Evolutionary conservation across 371 early-diverging fungal species (phyloP).

Genomic region (Circinella umbellata): DNA sequence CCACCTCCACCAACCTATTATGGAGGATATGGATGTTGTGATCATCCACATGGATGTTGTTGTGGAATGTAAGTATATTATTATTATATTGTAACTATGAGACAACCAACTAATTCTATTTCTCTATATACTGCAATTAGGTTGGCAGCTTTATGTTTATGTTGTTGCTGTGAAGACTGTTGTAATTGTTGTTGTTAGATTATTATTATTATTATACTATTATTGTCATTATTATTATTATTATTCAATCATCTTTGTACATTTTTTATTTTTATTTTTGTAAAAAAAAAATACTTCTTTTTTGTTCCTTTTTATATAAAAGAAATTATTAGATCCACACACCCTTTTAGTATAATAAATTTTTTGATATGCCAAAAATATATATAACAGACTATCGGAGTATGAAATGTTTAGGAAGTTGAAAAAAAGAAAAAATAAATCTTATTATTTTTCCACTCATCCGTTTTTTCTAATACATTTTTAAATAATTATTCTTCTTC

Average conservation of each 20-base stretch:
- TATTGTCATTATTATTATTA: neutral
- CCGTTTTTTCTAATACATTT: neutral
- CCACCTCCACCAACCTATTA: neutral
- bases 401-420: too few species aligned
- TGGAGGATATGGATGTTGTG: neutral
- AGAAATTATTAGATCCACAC: too few species aligned
- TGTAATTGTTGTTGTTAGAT: neutral
- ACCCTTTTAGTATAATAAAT: too few species aligned
- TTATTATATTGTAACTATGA: too few species aligned
- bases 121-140: neutral
- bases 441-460: neutral
- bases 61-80: conserved; percentile 1
- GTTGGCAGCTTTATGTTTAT: neutral
- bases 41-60: conserved; percentile 7
- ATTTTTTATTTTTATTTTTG: neutral
- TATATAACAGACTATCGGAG: too few species aligned
- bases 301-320: too few species aligned
- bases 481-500: neutral
- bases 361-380: too few species aligned
- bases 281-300: too few species aligned
- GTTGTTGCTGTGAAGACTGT: neutral
- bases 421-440: too few species aligned
- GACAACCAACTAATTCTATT: neutral
- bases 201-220: neutral
- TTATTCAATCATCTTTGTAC: neutral